A percentile compares a stretch with the other conserved stretches of the same genome.
Conservation (phyloP, 176 grass and related monocot species). For the Musa beccarii region DNA sequence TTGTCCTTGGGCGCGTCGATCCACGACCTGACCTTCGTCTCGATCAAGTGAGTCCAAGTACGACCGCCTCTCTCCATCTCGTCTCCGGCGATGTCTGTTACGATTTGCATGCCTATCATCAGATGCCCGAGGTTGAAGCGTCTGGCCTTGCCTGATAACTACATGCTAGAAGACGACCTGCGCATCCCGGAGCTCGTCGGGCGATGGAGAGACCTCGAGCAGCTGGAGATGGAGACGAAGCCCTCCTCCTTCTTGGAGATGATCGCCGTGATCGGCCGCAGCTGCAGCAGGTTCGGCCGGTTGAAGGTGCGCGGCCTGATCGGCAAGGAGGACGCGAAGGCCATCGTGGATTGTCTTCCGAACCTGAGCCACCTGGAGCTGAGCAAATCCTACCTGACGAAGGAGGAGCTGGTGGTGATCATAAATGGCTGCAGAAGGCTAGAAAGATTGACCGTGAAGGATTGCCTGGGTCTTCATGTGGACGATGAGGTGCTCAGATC, state of each 20-base stretch:
- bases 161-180: conserved; percentile 13
- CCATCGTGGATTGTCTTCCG: neutral
- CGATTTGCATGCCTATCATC: neutral
- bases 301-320: conserved; percentile 4
- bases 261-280: conserved; percentile 14
- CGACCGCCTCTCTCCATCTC: neutral
- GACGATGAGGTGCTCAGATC: neutral
- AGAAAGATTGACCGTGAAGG: conserved; percentile 10
- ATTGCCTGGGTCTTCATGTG: conserved; percentile 7
- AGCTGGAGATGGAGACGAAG: conserved; percentile 14
- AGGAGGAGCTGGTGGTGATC: conserved; percentile 11
- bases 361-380: conserved; percentile 10
- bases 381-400: conserved; percentile 16
- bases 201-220: conserved; percentile 10
- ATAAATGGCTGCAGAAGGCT: neutral
- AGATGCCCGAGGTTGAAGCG: conserved; percentile 7
- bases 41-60: conserved; percentile 9
- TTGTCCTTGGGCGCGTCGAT: conserved; percentile 10
- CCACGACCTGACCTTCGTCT: neutral
- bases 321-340: conserved; percentile 6
- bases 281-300: neutral
- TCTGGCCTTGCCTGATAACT: conserved; percentile 1
- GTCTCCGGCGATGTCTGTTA: neutral
- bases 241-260: conserved; percentile 8
- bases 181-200: conserved; percentile 11